A percentile compares a stretch with the other conserved stretches of the same genome.
These are phyloP conservation scores for Durotheca rogersii DNA, from an alignment of 495 filamentous ascomycete species.

Conservation along the genomic window DNA sequence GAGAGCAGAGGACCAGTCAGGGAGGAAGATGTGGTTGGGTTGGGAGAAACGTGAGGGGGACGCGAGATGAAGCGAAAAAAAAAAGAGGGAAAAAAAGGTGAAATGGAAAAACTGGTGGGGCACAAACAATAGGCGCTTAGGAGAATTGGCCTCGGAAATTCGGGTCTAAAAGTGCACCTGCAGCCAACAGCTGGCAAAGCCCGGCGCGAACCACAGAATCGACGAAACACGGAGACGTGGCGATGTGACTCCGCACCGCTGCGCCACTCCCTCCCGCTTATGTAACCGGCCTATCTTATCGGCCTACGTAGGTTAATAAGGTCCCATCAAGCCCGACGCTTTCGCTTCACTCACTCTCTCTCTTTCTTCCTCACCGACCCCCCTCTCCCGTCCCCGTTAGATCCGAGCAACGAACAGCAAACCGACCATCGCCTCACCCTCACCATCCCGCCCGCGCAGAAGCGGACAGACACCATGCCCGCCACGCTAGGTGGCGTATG, in stretches of 20 bases:
- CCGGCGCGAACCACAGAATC: not conserved
- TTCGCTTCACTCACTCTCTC: not conserved
- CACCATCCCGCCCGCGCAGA: conserved; percentile 33
- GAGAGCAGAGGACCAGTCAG: too few species aligned
- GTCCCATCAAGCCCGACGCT: too few species aligned
- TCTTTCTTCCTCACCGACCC: conserved; percentile 13
- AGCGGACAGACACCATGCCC: conserved; percentile 55
- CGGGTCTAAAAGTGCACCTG: too few species aligned
- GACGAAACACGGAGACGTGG: conserved; percentile 4
- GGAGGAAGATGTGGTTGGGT: too few species aligned
- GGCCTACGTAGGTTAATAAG: conserved; percentile 22
- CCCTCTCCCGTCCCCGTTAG: too few species aligned
- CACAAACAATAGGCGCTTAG: too few species aligned
- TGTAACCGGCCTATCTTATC: conserved; percentile 11
- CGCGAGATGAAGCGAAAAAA: conserved; percentile 8
- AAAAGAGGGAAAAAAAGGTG: conserved; percentile 19
- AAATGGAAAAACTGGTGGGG: conserved; percentile 14
- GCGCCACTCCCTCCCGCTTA: conserved; percentile 23
- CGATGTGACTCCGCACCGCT: too few species aligned
- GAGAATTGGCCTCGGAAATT: too few species aligned
- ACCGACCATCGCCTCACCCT: conserved; percentile 1
- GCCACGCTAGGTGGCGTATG: conserved; percentile 66
- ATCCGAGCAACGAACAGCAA: too few species aligned
- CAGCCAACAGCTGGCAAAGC: not conserved
- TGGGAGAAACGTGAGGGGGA: conserved; percentile 16